A percentile compares a stretch with the other conserved stretches of the same genome.
Conservation (phyloP, 1,284 basidiomycete genomes). For the Exobasidium rhododendri region DNA sequence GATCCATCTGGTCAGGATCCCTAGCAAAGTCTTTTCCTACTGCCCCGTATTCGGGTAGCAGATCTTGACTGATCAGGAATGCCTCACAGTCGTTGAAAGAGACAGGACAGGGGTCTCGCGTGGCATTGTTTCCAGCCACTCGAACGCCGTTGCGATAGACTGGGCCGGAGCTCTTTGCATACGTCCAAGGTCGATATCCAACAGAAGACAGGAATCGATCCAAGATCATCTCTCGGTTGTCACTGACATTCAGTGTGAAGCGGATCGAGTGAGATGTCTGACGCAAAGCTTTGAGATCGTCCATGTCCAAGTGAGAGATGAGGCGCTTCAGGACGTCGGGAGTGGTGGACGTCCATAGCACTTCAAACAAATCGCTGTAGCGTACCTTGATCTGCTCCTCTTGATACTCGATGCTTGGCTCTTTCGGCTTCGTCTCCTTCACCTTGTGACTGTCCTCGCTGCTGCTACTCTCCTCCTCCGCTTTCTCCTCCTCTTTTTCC, state of each 20-base stretch:
- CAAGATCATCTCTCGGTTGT: conserved; percentile 37
- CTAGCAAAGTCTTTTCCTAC: conserved; percentile 38
- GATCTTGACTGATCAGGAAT: conserved; percentile 42
- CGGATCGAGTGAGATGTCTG: conserved; percentile 41
- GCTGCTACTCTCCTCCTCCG: neutral
- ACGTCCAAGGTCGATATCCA: conserved; percentile 41
- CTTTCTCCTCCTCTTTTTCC: neutral
- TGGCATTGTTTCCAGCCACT: neutral
- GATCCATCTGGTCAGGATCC: conserved; percentile 42
- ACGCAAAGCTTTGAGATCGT: conserved; percentile 44
- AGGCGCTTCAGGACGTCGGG: conserved; percentile 36
- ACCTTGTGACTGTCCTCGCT: neutral
- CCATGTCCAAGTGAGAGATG: conserved; percentile 38
- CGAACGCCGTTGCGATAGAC: neutral
- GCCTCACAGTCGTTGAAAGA: conserved; percentile 45
- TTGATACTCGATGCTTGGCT: neutral
- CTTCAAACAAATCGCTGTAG: conserved; percentile 40
- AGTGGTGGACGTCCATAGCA: conserved; percentile 38
- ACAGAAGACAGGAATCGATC: conserved; percentile 40
- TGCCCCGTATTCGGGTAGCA: conserved; percentile 36
- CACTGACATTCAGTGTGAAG: conserved; percentile 26
- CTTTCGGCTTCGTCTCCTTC: neutral
- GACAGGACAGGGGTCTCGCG: conserved; percentile 38
- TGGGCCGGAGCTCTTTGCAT: conserved; percentile 8
- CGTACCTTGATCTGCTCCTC: conserved; percentile 12